Evolutionary conservation across 2,329 filamentous ascomycete species (phyloP), one percentile per base, ranked within the genome.

Genomic region (Hypoxylon sp.): DNA sequence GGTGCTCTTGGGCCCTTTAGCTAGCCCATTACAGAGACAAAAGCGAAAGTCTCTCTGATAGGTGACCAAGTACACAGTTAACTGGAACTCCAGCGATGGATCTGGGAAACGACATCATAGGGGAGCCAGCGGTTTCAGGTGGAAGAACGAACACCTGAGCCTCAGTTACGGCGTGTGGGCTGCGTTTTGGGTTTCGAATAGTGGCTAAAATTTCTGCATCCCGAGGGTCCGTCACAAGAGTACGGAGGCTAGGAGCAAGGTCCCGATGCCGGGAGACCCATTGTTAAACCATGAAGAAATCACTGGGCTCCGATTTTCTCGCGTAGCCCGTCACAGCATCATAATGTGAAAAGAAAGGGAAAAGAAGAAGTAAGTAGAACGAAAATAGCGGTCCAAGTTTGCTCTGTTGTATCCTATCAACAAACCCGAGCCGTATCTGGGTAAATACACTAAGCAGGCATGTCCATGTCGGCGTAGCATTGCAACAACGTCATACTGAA

Each of bases 61-160:
- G 42, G 20, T 16, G 42, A 7, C n/a, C 18, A 40, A 49, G 26
- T 58, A 49, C 4, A 33, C 20, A 9, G 24, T 42, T 46, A 26
- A 9, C 33, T n/a, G n/a, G n/a, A 20, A 45, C 18, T 14, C 22
- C 36, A 36, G n/a, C 30, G 26, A 12, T 20, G 44, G 20, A 53
- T 44, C 53, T 44, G 24, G 28, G 58, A 49, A 52, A 51, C 20
- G 16, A 45, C 50, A 16, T 55, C 59, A 32, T n/a, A 49, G 33
- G 59, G 22, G 22, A 45, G 33, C 64, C 65, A 65, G 50, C 38
- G 45, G 67, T 70, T 70, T 70, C 67, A 70, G 67, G 65, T 68
- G 65, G 28, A 33, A 48, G 52, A 51, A 55, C 46, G 45, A 45
- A 58, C 33, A 50, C 36, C 55, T 62, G 45, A 68, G 58, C 62